Evolutionary conservation across 805 yeast species (phyloP).

Genomic region (Lipomyces sp.): DNA sequence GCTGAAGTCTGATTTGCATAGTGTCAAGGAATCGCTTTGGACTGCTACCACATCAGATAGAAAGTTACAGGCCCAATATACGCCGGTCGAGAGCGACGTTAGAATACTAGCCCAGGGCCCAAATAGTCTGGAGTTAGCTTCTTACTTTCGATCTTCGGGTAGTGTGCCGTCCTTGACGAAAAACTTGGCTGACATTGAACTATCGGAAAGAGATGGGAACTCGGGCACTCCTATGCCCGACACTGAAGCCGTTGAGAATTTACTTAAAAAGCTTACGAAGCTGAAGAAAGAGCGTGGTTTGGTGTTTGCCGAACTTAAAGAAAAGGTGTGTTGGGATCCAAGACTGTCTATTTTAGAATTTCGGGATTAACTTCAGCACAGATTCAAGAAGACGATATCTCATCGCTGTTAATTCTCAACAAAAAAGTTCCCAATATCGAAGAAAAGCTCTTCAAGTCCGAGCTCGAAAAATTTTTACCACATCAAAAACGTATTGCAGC

Average conservation of each 20-base stretch:
- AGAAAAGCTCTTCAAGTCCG: slow-evolving; percentile 64
- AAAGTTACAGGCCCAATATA: slow-evolving; percentile 59
- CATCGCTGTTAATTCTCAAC: slow-evolving; percentile 71
- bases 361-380: background rate
- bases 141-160: slow-evolving; percentile 39
- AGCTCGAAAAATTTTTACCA: slow-evolving; percentile 75
- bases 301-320: slow-evolving; percentile 67
- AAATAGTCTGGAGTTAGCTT: slow-evolving; percentile 49
- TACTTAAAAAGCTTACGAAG: slow-evolving; percentile 63
- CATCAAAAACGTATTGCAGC: slow-evolving; percentile 68
- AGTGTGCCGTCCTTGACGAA: slow-evolving; percentile 36
- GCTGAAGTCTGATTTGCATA: slow-evolving; percentile 40
- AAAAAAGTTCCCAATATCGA: slow-evolving; percentile 63
- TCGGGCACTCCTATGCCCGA: background rate
- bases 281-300: slow-evolving; percentile 67
- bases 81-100: slow-evolving; percentile 51
- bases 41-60: slow-evolving; percentile 55
- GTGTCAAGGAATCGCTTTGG: slow-evolving; percentile 46
- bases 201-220: slow-evolving; percentile 1
- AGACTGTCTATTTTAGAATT: background rate
- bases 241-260: slow-evolving; percentile 58
- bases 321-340: slow-evolving; percentile 49
- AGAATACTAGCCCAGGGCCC: slow-evolving; percentile 54
- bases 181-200: slow-evolving; percentile 71
- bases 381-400: slow-evolving; percentile 77